These are phyloP conservation scores for Nicotiana benthamiana DNA, from an alignment of 257 asterid species.

Conservation along the genomic window DNA sequence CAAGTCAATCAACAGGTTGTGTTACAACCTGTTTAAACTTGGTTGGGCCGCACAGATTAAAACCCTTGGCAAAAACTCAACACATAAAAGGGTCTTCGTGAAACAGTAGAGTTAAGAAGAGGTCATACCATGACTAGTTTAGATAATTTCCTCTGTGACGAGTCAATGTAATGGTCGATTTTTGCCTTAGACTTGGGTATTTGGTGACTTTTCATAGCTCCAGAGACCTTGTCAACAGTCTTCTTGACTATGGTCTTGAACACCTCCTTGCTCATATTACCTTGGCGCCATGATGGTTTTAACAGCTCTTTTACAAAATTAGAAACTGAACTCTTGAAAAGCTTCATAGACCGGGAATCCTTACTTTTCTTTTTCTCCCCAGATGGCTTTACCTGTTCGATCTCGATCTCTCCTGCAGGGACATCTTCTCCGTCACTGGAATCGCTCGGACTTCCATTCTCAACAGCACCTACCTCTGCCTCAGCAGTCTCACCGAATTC, in stretches of 20 bases:
- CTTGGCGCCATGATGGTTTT: conserved; percentile 99
- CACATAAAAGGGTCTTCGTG: not conserved
- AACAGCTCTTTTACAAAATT: conserved; percentile 85
- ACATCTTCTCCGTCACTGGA: conserved; percentile 39
- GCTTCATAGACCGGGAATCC: conserved; percentile 61
- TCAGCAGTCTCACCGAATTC: conserved; percentile 90
- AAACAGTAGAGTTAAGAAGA: conserved; percentile 11
- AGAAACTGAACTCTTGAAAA: conserved; percentile 70
- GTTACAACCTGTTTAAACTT: not conserved
- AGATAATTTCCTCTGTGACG: conserved; percentile 81
- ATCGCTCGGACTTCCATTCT: conserved; percentile 57
- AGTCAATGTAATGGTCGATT: conserved; percentile 74
- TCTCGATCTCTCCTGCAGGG: conserved; percentile 59
- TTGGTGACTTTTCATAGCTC: conserved; percentile 77
- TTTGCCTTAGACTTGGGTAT: conserved; percentile 82
- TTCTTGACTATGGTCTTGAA: conserved; percentile 97
- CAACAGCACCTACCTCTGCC: conserved; percentile 63
- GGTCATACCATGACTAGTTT: conserved; percentile 91
- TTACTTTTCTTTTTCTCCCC: conserved; percentile 55
- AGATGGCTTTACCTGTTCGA: conserved; percentile 57
- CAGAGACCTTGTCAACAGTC: conserved; percentile 98
- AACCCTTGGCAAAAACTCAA: not conserved
- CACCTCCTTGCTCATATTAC: conserved; percentile 98
- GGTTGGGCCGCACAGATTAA: not conserved
- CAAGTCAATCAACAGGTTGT: not conserved